Evolutionary conservation across 495 filamentous ascomycete species (phyloP), one percentile per base, ranked within the genome.

Genomic region (Cercophora newfieldiana): DNA sequence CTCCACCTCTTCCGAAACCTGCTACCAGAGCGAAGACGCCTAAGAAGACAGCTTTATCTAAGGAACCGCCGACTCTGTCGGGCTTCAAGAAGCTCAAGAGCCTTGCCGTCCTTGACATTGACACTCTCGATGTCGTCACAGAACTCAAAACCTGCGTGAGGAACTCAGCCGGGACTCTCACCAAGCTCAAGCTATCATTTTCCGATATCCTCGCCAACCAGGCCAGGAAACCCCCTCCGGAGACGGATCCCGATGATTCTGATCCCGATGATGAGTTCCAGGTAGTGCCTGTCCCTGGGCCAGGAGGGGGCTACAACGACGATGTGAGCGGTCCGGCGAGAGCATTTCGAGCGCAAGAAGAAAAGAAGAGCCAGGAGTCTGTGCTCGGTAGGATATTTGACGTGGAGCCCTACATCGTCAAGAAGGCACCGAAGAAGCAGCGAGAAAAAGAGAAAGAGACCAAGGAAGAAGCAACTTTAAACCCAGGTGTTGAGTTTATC

Each of bases 41-140:
- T 8, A 78, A 75, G 69, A 71, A 67, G 44, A 22, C 65, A 12
- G 22, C 68, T 2, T 12, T 33, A 1, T 7, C 57, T 0, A 70
- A 73, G 1, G 75, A 79, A 29, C 80, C 77, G 18, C 80, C 83
- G 0, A 87, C 83, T 0, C 68, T 88, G 10, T 84, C 84, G 3
- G 85, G 83, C 0, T 89, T 89, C 71, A 82, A 75, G 48, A 75
- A 80, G 48, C 78, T 89, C 19, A 82, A 81, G 65, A 82, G 67
- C 29, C 75, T 89, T 28, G 71, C 80, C 12, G 77, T 89, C 1
- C 74, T 88, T 54, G 85, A 88, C 59, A 84, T 89, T 6, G 84
- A 88, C 25, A 78, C 66, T 16, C 76, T 87, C 10, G 86, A 88
- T 22, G 78, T 85, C 33, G 66, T 88, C 5, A 64, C 75, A 1